Percentiles rank a stretch among this genome's conserved stretches.
These are phyloP conservation scores for Fusarium pseudoanthophilum DNA, from an alignment of 2,329 filamentous ascomycete species.

Conservation along the genomic window DNA sequence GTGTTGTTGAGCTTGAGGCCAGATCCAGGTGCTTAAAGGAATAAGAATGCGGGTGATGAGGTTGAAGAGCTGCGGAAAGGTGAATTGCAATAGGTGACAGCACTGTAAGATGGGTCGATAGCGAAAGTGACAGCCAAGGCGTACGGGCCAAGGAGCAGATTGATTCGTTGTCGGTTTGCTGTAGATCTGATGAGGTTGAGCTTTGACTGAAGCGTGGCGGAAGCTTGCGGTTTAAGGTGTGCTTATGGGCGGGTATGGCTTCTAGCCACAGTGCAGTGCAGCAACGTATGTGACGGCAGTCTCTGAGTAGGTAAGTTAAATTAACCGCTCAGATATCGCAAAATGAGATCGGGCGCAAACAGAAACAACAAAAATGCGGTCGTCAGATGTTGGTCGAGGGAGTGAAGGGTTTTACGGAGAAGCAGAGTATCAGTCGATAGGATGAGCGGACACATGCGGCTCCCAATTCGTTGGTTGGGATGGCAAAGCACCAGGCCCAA, in stretches of 20 bases:
- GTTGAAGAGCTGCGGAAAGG: conserved; percentile 16
- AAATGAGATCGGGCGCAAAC: conserved; percentile 20
- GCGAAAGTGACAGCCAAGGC: conserved; percentile 20
- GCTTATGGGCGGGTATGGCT: not conserved
- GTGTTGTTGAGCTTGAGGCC: conserved; percentile 41
- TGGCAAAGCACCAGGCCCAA: conserved; percentile 31
- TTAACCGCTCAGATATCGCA: conserved; percentile 12
- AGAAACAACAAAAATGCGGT: conserved; percentile 14
- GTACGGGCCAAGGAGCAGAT: conserved; percentile 24
- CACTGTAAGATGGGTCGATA: conserved; percentile 30
- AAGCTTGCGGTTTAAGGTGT: conserved; percentile 10
- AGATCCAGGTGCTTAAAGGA: conserved; percentile 31
- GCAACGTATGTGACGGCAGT: conserved; percentile 13
- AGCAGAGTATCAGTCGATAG: conserved; percentile 43
- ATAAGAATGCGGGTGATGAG: conserved; percentile 18
- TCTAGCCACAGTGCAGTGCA: conserved; percentile 29
- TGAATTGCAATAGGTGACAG: conserved; percentile 20
- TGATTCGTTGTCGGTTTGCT: conserved; percentile 24
- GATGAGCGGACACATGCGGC: conserved; percentile 43
- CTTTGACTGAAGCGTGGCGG: conserved; percentile 35
- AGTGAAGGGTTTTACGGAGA: conserved; percentile 44
- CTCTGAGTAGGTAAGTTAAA: not conserved
- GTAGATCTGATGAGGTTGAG: conserved; percentile 37
- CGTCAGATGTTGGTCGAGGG: conserved; percentile 35
- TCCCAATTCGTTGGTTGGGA: conserved; percentile 44